Evolutionary conservation across 352 stramenopile species (phyloP).

Genomic region (Peronospora belbahrii): DNA sequence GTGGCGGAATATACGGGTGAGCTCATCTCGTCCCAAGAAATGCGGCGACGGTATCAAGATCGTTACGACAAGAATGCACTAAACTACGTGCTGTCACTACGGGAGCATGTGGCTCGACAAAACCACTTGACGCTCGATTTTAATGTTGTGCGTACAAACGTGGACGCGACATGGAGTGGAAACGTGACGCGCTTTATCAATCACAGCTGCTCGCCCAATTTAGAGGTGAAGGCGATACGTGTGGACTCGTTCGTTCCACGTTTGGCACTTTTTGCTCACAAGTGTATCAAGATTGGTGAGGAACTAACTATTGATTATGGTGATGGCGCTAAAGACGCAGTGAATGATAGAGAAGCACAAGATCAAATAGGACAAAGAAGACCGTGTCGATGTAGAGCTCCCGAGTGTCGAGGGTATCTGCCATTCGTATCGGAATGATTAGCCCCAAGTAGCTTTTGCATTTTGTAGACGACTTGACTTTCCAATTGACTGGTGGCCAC

Average conservation of each 20-base stretch:
- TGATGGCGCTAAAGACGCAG: not conserved
- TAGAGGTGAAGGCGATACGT: conserved; percentile 43
- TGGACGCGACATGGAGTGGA: conserved; percentile 40
- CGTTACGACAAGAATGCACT: conserved; percentile 17
- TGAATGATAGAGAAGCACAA: not conserved
- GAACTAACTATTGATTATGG: conserved; percentile 69
- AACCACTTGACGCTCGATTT: conserved; percentile 2
- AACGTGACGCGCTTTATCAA: conserved; percentile 70
- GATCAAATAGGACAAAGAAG: not conserved
- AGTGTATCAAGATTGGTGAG: conserved; percentile 22
- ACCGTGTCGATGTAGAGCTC: conserved; percentile 24
- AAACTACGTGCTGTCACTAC: conserved; percentile 56
- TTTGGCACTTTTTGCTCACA: conserved; percentile 44
- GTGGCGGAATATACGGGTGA: conserved; percentile 60
- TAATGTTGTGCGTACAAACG: conserved; percentile 43
- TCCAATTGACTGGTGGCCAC: conserved; percentile 7
- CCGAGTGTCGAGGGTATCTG: conserved; percentile 28
- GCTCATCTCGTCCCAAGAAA: conserved; percentile 41
- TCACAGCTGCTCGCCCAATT: conserved; percentile 50
- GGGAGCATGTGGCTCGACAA: conserved; percentile 26
- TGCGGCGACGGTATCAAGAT: conserved; percentile 29
- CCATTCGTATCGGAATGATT: conserved; percentile 28
- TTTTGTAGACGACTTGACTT: conserved; percentile 4
- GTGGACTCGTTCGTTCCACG: conserved; percentile 52
- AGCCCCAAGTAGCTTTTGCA: conserved; percentile 7